Evolutionary conservation across 1,284 basidiomycete genomes (phyloP).

Genomic region (Leccinum ponderosum): DNA sequence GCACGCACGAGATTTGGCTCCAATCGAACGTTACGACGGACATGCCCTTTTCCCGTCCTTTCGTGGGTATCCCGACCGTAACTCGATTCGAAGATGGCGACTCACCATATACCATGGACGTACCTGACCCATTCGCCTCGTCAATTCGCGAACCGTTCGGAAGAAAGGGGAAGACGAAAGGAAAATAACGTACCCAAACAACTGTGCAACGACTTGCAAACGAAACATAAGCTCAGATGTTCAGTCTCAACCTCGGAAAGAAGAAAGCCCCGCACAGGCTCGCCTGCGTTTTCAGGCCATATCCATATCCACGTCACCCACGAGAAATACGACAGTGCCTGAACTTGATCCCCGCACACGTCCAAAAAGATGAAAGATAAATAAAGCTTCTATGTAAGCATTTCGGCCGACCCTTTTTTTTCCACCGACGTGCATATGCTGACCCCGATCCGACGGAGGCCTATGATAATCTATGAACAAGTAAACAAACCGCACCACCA

Average conservation of each 20-base stretch:
- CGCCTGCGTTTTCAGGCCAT: slow-evolving; percentile 42
- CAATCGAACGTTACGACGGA: slow-evolving; percentile 53
- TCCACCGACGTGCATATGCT: slow-evolving; percentile 35
- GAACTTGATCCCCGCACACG: slow-evolving; percentile 25
- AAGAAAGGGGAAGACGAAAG: neutral
- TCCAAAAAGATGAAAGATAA: too few relatives aligned
- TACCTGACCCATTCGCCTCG: slow-evolving; percentile 26
- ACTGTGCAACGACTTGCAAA: slow-evolving; percentile 32
- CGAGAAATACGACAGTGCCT: slow-evolving; percentile 51
- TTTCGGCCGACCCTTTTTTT: too few relatives aligned
- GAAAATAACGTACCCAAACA: slow-evolving; percentile 39
- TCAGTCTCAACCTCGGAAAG: neutral
- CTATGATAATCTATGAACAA: slow-evolving; percentile 40
- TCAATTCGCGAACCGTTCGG: slow-evolving; percentile 2
- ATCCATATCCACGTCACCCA: slow-evolving; percentile 59
- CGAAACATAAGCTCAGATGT: neutral
- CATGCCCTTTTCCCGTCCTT: slow-evolving; percentile 37
- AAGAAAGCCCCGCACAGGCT: slow-evolving; percentile 3
- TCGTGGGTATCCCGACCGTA: slow-evolving; percentile 1
- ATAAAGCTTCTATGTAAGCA: neutral
- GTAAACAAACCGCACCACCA: too few relatives aligned
- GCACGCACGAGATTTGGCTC: slow-evolving; percentile 44
- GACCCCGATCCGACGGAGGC: slow-evolving; percentile 42
- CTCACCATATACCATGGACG: slow-evolving; percentile 37
- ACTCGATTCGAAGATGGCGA: neutral